A percentile compares a stretch with the other conserved stretches of the same genome.
phyloP scores from a whole-genome alignment of 495 filamentous ascomycete species.

The Daldinia bambusicola region DNA sequence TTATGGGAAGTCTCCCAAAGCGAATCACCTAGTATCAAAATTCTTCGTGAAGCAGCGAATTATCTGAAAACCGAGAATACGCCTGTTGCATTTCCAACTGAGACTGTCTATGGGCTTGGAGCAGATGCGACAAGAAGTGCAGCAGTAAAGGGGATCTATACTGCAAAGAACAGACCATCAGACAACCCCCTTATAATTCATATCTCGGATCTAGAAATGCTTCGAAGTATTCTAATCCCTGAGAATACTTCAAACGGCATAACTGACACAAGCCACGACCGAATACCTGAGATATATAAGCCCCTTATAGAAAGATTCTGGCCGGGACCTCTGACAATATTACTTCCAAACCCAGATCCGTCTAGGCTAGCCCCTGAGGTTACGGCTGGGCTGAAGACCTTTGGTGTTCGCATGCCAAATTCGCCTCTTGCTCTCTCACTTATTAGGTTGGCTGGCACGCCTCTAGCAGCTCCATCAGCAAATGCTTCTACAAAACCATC shows the following conservation, averaged over 20 bases:
- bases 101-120: conserved; percentile 96
- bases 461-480: conserved; percentile 93
- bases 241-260: conserved; percentile 41
- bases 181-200: conserved; percentile 98
- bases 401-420: conserved; percentile 90
- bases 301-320: conserved; percentile 86
- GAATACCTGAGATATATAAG: conserved; percentile 83
- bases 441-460: conserved; percentile 77
- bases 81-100: conserved; percentile 95
- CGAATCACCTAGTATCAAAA: conserved; percentile 34
- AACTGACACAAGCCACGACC: conserved; percentile 48
- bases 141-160: conserved; percentile 92
- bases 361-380: conserved; percentile 85
- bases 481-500: conserved; percentile 93
- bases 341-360: conserved; percentile 77
- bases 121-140: conserved; percentile 87
- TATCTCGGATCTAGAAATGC: conserved; percentile 81
- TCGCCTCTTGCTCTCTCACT: conserved; percentile 85
- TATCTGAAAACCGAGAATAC: conserved; percentile 69
- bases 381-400: conserved; percentile 82
- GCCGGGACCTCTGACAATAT: conserved; percentile 94
- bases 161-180: conserved; percentile 85
- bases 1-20: conserved; percentile 43
- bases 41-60: conserved; percentile 65
- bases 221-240: conserved; percentile 68